phyloP scores from a whole-genome alignment of 495 filamentous ascomycete species.

The Penicillium lagena region DNA sequence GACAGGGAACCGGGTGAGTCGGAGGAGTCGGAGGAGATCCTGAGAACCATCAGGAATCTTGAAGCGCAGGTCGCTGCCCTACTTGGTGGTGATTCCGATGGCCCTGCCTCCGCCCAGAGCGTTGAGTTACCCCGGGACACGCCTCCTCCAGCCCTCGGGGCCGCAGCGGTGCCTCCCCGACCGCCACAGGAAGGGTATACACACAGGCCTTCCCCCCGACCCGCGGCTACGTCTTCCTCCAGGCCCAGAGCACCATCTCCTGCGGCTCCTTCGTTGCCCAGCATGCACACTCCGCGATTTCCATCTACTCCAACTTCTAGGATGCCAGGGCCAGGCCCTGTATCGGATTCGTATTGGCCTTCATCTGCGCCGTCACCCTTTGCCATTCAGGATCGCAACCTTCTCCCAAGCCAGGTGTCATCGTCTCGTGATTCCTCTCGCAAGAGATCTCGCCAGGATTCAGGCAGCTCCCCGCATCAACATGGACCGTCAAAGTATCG shows the following conservation, averaged over 20 bases:
- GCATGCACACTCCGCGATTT: background rate
- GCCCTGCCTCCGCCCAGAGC: too few species aligned
- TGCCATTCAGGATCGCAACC: background rate
- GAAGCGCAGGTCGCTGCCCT: slow-evolving; percentile 7
- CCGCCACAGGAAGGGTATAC: too few species aligned
- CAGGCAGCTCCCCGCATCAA: slow-evolving; percentile 1
- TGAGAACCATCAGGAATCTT: slow-evolving; percentile 1
- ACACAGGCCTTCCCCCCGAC: too few species aligned
- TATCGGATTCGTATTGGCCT: slow-evolving; percentile 5
- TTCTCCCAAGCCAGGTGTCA: too few species aligned
- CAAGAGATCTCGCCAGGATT: slow-evolving; percentile 15
- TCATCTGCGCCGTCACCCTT: slow-evolving; percentile 17
- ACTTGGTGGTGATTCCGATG: slow-evolving; percentile 1
- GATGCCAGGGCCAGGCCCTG: background rate
- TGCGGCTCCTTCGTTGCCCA: background rate
- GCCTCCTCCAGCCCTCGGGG: too few species aligned
- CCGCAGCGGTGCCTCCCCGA: too few species aligned
- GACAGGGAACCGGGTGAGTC: slow-evolving; percentile 11
- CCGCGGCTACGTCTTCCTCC: too few species aligned
- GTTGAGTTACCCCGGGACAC: too few species aligned
- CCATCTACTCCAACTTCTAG: background rate
- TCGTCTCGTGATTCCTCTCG: slow-evolving; percentile 5
- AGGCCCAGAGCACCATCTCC: background rate
- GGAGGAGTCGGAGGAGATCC: slow-evolving; percentile 3
- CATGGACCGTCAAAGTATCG: slow-evolving; percentile 7